phyloP scores from a whole-genome alignment of 2,329 filamentous ascomycete genomes.

The Aspergillus tanneri region DNA sequence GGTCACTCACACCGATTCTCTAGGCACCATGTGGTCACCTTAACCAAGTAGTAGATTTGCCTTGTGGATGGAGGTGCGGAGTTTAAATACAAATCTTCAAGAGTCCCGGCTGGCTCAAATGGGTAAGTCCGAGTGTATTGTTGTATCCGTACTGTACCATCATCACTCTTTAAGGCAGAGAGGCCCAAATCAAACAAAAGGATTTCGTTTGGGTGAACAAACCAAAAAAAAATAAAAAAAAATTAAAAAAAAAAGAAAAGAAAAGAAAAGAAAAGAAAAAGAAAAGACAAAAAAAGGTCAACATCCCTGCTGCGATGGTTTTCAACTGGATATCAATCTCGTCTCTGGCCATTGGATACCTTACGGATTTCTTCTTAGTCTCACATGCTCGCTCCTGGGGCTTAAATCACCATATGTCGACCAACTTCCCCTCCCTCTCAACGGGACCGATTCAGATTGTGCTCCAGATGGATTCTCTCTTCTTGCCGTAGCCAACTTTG shows the following conservation, averaged over 20 bases:
- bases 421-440: neutral
- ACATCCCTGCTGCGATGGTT: no score
- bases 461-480: neutral
- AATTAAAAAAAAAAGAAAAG: neutral
- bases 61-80: no score
- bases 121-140: neutral
- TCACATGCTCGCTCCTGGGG: neutral
- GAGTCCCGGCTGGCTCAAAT: no score
- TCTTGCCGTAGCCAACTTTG: neutral
- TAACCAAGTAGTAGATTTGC: no score
- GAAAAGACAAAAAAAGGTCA: no score
- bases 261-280: neutral
- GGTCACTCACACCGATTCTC: neutral
- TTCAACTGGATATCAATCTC: no score
- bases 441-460: neutral
- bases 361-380: no score
- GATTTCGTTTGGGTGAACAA: constrained; percentile 4
- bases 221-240: neutral
- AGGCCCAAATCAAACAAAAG: constrained; percentile 11
- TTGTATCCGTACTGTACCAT: neutral
- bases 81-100: no score
- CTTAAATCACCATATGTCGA: neutral
- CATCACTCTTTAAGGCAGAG: no score
- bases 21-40: no score
- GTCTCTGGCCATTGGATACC: no score